Evolutionary conservation across 805 yeast genomes (phyloP).

Genomic region (Schwanniomyces polymorphus): DNA sequence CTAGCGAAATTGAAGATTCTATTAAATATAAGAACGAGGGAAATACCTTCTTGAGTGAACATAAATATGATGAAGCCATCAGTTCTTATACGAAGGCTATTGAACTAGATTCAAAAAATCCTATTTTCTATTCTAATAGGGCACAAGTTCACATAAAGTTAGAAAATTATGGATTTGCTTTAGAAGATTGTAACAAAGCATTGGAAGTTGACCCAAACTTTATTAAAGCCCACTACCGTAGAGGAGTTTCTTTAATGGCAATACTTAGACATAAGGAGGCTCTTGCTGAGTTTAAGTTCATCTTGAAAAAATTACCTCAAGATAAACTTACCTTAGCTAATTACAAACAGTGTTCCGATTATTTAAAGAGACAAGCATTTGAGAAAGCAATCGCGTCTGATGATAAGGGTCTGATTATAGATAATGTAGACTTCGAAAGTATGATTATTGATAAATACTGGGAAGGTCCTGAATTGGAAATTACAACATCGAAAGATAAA

Average conservation of each 20-base stretch:
- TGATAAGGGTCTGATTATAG: constrained; percentile 52
- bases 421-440: constrained; percentile 46
- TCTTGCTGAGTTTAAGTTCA: constrained; percentile 61
- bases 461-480: constrained; percentile 56
- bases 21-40: constrained; percentile 65
- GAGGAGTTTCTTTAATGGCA: constrained; percentile 81
- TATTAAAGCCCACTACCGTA: constrained; percentile 80
- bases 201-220: constrained; percentile 65
- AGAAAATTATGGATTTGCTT: constrained; percentile 85
- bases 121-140: constrained; percentile 76
- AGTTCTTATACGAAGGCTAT: constrained; percentile 75
- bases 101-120: constrained; percentile 54
- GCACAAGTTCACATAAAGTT: constrained; percentile 86
- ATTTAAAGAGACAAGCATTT: constrained; percentile 73
- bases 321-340: constrained; percentile 69
- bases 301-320: constrained; percentile 61
- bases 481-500: constrained; percentile 29
- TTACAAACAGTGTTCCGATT: constrained; percentile 59
- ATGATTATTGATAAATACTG: constrained; percentile 54
- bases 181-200: constrained; percentile 74
- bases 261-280: constrained; percentile 76
- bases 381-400: constrained; percentile 83
- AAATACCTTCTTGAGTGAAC: constrained; percentile 66
- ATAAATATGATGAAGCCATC: constrained; percentile 65
- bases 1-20: constrained; percentile 34